Base-by-base conservation (phyloP, 176 grass and related monocot species). In the Triticum dicoccoides region DNA sequence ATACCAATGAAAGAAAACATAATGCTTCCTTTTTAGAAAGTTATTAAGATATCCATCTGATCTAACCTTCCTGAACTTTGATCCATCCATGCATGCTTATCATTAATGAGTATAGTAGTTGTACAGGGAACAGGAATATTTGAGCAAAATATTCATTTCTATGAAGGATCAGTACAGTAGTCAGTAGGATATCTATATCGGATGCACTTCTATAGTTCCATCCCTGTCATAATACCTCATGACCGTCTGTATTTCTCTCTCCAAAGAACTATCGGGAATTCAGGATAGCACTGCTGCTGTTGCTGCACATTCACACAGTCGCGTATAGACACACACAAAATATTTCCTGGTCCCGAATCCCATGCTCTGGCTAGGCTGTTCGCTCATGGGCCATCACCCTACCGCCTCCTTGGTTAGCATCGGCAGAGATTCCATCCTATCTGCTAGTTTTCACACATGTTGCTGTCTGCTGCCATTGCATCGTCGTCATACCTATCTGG, bases 361-460 rank as follows among this genome's bases (percentile, higher is more conserved):
- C 51, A 62, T 63, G 34, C 9, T 11, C 20, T 73, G 61, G 85
- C 78, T 81, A 74, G 85, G 78, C 78, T 87, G 30, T 65, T 65
- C n/a, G 4, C 13, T 29, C 21, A 6, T 74, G 85, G 85, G 37
- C 68, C 78, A 80, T 69, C 9, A 12, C 20, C 5, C 37, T 62
- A 18, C 18, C 8, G 6, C 54, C 21, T 30, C 42, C 12, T 51
- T 75, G 72, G 7, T 73, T 56, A 65, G 39, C 30, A 65, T 9
- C 5, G 8, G 12, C 29, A 85, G 20, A 85, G 83, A 85, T 85
- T 85, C 83, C 61, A 56, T 77, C 42, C 61, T 85, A 85, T 77
- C 83, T 65, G 61, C 21, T 85, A 27, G 34, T 79, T 15, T 68
- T 59, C 34, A 11, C 83, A 85, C 83, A 77, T 77, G 83, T 77